phyloP scores from a whole-genome alignment of 2,329 filamentous ascomycete genomes.

The Didymosphaeria variabile region DNA sequence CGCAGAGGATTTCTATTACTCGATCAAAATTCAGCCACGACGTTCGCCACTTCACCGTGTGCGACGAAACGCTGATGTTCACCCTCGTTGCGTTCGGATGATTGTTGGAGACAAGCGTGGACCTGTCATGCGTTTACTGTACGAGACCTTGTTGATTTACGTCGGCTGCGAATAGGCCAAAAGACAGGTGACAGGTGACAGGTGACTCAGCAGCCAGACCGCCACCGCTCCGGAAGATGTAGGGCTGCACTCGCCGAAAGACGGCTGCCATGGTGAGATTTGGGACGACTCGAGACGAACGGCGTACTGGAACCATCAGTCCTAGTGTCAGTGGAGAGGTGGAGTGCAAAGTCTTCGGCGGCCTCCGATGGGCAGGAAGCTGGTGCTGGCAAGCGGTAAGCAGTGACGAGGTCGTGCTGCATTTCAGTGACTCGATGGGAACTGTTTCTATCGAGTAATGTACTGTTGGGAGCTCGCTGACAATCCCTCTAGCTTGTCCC shows the following conservation, averaged over 20 bases:
- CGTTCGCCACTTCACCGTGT: constrained; percentile 1
- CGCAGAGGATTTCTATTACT: constrained; percentile 44
- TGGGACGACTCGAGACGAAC: not conserved
- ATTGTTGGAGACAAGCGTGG: not conserved
- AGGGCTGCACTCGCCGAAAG: constrained; percentile 2
- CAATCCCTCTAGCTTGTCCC: constrained; percentile 33
- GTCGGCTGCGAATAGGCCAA: not conserved
- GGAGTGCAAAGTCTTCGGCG: constrained; percentile 27
- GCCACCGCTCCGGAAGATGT: not conserved
- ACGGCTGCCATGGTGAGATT: not conserved
- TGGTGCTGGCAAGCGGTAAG: constrained; percentile 20
- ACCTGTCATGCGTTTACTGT: not conserved
- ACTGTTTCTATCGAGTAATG: constrained; percentile 45
- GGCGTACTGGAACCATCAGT: not conserved
- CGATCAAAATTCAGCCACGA: constrained; percentile 39
- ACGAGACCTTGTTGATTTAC: not conserved
- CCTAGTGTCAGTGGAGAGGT: not conserved
- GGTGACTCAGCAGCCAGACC: constrained; percentile 2
- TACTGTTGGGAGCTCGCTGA: constrained; percentile 36
- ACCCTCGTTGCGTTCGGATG: not conserved
- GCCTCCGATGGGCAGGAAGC: constrained; percentile 30
- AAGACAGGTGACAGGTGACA: no score
- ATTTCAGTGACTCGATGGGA: constrained; percentile 46
- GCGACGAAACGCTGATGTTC: not conserved
- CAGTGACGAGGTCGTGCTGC: constrained; percentile 22